Conservation (phyloP, 2,329 filamentous ascomycete genomes). For the Sporothrix pallida region DNA sequence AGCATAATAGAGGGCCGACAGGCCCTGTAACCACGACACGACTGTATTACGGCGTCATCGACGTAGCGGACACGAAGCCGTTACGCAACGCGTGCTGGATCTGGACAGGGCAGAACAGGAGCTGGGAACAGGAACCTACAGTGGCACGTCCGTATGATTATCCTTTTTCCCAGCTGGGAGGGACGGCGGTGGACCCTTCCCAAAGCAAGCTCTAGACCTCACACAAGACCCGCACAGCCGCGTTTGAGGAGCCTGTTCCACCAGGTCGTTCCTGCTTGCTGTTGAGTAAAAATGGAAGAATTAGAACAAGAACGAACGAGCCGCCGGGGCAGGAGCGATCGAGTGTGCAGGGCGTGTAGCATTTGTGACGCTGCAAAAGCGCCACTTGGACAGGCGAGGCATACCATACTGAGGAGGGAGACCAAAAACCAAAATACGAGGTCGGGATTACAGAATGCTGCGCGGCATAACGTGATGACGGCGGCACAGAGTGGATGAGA, state of each 20-base stretch:
- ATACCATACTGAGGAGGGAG: not conserved
- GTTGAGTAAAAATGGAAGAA: too few species aligned
- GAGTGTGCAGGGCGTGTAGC: constrained; percentile 8
- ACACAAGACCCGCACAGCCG: constrained; percentile 25
- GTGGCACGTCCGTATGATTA: not conserved
- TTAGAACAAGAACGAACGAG: not conserved
- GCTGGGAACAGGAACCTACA: too few species aligned
- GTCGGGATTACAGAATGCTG: not conserved
- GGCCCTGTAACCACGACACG: not conserved
- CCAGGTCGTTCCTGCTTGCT: not conserved
- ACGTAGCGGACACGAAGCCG: constrained; percentile 12
- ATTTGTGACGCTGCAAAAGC: constrained; percentile 4
- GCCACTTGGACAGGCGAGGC: not conserved
- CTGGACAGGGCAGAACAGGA: not conserved
- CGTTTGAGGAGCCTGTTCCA: constrained; percentile 23
- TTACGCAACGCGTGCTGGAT: constrained; percentile 5
- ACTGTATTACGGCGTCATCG: not conserved
- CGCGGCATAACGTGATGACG: not conserved
- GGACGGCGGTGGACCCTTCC: constrained; percentile 11
- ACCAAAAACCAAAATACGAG: not conserved
- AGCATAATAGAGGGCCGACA: not conserved
- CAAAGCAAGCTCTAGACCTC: not conserved
- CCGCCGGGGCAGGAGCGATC: constrained; percentile 19
- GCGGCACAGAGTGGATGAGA: not conserved
- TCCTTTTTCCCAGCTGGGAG: constrained; percentile 9